Conservation (phyloP, 805 yeast genomes). For the Metschnikowia hibisci region DNA sequence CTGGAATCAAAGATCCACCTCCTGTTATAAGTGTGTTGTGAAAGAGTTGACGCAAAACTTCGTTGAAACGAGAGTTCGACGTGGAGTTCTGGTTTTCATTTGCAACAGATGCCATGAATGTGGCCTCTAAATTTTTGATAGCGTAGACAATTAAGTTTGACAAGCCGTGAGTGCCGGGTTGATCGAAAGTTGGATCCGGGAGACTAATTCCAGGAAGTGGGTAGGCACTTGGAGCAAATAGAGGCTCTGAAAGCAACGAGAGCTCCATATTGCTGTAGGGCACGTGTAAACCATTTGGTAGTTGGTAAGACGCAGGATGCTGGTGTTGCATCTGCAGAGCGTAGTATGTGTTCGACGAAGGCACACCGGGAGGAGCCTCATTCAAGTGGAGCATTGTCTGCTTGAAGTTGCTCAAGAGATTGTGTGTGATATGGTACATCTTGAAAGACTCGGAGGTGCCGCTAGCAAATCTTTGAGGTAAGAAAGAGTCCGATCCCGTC, state of each 20-base stretch:
- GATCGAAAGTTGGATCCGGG: slow-evolving; percentile 37
- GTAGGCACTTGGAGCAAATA: slow-evolving; percentile 61
- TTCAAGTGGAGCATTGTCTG: slow-evolving; percentile 25
- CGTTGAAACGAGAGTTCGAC: slow-evolving; percentile 33
- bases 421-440: slow-evolving; percentile 34
- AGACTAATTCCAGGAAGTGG: slow-evolving; percentile 36
- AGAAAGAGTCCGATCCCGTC: slow-evolving; percentile 12
- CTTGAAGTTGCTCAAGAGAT: slow-evolving; percentile 36
- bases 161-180: slow-evolving; percentile 48
- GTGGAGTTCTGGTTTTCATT: slow-evolving; percentile 21
- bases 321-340: slow-evolving; percentile 21
- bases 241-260: slow-evolving; percentile 56
- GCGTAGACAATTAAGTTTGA: slow-evolving; percentile 34
- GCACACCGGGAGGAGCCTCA: slow-evolving; percentile 20
- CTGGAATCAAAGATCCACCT: slow-evolving; percentile 52
- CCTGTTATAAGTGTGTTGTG: slow-evolving; percentile 56
- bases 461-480: slow-evolving; percentile 10
- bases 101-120: slow-evolving; percentile 26
- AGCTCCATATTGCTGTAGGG: slow-evolving; percentile 40
- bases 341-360: slow-evolving; percentile 15
- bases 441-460: slow-evolving; percentile 27
- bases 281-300: slow-evolving; percentile 52
- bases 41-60: slow-evolving; percentile 34
- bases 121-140: slow-evolving; percentile 34
- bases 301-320: slow-evolving; percentile 40